phyloP scores from a whole-genome alignment of 2,329 filamentous ascomycete species.

The Aspergillus candidus region DNA sequence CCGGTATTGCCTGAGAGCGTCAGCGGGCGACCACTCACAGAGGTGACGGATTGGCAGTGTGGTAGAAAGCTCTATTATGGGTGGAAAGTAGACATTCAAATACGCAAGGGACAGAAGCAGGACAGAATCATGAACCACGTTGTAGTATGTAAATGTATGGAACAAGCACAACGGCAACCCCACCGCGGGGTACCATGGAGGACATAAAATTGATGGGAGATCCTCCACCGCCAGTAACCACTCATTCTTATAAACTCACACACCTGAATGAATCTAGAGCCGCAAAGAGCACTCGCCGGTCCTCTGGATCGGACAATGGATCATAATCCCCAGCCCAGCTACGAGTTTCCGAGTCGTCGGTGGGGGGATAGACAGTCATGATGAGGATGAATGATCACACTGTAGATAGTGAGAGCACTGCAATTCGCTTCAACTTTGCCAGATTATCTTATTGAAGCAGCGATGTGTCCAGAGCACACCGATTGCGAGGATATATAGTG shows the following conservation, averaged over 20 bases:
- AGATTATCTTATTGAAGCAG: no score
- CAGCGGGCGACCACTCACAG: background rate
- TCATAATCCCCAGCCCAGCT: slow-evolving; percentile 59
- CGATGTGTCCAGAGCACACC: no score
- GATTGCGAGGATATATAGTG: no score
- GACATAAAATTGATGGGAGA: background rate
- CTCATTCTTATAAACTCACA: slow-evolving; percentile 30
- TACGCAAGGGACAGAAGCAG: background rate
- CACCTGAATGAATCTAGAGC: slow-evolving; percentile 87
- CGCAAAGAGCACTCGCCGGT: slow-evolving; percentile 70
- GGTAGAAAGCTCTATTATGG: background rate
- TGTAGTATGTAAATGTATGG: background rate
- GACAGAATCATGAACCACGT: background rate
- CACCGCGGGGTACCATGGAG: no score
- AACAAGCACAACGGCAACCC: background rate
- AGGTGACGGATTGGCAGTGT: no score
- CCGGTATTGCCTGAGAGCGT: slow-evolving; percentile 67
- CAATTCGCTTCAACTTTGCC: no score
- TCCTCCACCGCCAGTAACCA: background rate
- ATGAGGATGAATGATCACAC: background rate
- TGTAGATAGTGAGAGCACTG: no score
- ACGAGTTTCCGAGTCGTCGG: slow-evolving; percentile 13
- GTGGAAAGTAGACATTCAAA: background rate
- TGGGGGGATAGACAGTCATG: background rate
- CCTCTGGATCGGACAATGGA: slow-evolving; percentile 67